These are phyloP conservation scores for Trichoderma hamatum DNA, from an alignment of 2,329 filamentous ascomycete species.

Conservation along the genomic window DNA sequence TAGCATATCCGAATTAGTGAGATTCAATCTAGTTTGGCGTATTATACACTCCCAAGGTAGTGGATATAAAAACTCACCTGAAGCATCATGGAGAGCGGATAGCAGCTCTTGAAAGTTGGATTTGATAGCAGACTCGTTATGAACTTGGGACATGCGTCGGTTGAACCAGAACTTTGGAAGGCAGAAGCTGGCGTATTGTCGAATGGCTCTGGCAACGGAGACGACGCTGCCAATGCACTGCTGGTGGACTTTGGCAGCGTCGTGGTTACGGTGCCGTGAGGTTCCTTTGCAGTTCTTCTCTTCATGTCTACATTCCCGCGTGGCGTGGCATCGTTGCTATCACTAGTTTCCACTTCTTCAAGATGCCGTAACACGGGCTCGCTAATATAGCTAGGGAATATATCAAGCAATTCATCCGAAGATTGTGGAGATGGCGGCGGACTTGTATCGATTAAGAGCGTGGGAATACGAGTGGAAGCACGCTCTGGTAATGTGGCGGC, in stretches of 20 bases:
- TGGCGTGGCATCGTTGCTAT: background rate
- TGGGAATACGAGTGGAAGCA: conserved; percentile 22
- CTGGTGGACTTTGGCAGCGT: conserved; percentile 14
- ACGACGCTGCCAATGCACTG: background rate
- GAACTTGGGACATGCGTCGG: conserved; percentile 64
- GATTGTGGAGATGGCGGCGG: conserved; percentile 1
- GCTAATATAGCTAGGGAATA: background rate
- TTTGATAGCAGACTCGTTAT: conserved; percentile 69
- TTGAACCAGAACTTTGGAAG: conserved; percentile 56
- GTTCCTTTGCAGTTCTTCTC: background rate
- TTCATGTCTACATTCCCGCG: conserved; percentile 28
- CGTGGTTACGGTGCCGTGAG: background rate
- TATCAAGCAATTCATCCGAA: background rate
- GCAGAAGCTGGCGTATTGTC: conserved; percentile 66
- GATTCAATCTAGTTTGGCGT: background rate
- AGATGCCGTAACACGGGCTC: background rate
- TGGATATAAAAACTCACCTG: conserved; percentile 56
- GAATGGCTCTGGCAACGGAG: conserved; percentile 64
- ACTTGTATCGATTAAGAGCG: background rate
- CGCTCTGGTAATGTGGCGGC: conserved; percentile 15
- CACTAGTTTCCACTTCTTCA: background rate
- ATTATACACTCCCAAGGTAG: background rate
- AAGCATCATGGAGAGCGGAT: conserved; percentile 82
- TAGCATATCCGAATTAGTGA: conserved; percentile 43
- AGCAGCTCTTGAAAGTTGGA: conserved; percentile 70